phyloP scores from a whole-genome alignment of 345 rosid genomes.

The Camelina laxa region DNA sequence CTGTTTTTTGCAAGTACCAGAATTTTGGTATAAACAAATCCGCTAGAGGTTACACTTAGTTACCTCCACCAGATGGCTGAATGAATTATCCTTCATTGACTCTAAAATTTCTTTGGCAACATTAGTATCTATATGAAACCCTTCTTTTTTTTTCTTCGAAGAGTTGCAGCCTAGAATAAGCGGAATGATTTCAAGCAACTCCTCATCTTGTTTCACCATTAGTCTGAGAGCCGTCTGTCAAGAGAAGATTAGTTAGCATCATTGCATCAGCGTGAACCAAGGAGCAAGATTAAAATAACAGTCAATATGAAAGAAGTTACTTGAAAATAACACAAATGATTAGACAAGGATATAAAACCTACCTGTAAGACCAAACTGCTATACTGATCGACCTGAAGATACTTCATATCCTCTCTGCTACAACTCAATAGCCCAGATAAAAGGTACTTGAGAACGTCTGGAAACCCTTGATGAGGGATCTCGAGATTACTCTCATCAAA shows the following conservation, averaged over 20 bases:
- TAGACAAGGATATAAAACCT: constrained; percentile 34
- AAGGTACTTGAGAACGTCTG: constrained; percentile 62
- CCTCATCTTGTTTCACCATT: constrained; percentile 65
- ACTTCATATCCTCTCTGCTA: constrained; percentile 53
- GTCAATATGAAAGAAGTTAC: constrained; percentile 9
- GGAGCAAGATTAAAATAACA: constrained; percentile 22
- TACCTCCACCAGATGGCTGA: constrained; percentile 93
- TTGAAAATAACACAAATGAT: background rate
- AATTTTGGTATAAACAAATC: constrained; percentile 16
- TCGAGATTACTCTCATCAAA: constrained; percentile 42
- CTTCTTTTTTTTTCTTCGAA: constrained; percentile 47
- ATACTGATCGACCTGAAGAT: constrained; percentile 69
- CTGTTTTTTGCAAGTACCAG: constrained; percentile 13
- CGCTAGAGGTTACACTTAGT: constrained; percentile 34
- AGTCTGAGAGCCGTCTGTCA: constrained; percentile 79
- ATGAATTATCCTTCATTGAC: constrained; percentile 78
- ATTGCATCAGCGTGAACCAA: background rate
- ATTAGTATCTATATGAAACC: constrained; percentile 48
- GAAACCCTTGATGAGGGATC: constrained; percentile 62
- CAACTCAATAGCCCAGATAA: constrained; percentile 67
- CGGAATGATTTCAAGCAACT: constrained; percentile 67
- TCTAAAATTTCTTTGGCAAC: constrained; percentile 50
- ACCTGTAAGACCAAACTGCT: constrained; percentile 95
- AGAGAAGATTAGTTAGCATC: constrained; percentile 31
- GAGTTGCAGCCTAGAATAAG: constrained; percentile 63